Evolutionary conservation across 2,329 filamentous ascomycete genomes (phyloP).

Genomic region (Penicillium thymicola): DNA sequence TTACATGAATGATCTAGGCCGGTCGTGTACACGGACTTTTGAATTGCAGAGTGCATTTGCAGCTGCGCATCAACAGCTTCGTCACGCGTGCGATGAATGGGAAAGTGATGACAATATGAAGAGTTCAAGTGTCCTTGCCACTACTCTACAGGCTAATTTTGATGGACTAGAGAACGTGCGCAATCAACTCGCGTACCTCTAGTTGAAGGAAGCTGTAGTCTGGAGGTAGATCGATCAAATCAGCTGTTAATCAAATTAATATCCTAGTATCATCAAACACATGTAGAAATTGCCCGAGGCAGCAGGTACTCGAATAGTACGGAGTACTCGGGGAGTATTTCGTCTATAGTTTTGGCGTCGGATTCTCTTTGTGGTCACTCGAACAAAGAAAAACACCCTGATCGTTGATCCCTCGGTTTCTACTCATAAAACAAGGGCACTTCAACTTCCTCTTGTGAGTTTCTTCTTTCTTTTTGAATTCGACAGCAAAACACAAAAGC

Average conservation of each 20-base stretch:
- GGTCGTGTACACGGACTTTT: constrained; percentile 47
- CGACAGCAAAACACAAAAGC: background rate
- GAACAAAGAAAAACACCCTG: background rate
- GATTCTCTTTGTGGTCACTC: background rate
- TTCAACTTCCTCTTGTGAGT: no score
- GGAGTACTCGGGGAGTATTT: background rate
- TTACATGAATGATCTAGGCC: constrained; percentile 56
- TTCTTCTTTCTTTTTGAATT: background rate
- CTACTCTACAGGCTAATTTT: constrained; percentile 31
- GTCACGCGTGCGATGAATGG: constrained; percentile 25
- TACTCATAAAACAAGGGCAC: background rate
- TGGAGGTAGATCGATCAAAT: background rate
- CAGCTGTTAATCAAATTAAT: background rate
- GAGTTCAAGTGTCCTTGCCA: constrained; percentile 24
- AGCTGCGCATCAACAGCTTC: constrained; percentile 27
- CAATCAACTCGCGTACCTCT: constrained; percentile 3
- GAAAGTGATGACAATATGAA: constrained; percentile 3
- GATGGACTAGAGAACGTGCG: constrained; percentile 23
- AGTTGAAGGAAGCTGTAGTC: background rate
- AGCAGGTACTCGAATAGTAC: background rate
- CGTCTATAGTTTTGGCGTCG: background rate
- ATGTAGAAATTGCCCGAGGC: background rate
- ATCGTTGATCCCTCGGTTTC: background rate
- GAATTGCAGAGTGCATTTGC: constrained; percentile 49
- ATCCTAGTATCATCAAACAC: background rate